phyloP scores from a whole-genome alignment of 1,284 basidiomycete species.

The Afroboletus lepidellus region DNA sequence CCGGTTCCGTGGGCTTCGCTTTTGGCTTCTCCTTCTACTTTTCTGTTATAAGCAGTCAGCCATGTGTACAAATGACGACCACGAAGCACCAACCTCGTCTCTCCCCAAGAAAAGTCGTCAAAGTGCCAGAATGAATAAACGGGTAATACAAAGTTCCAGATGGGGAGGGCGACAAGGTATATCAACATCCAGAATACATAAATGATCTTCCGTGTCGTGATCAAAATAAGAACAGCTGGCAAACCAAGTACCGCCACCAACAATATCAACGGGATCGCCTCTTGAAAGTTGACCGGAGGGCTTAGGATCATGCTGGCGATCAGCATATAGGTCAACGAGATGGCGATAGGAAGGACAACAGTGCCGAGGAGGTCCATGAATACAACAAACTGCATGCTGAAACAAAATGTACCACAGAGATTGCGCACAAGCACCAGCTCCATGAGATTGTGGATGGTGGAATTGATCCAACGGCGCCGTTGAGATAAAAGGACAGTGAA shows the following conservation, averaged over 20 bases:
- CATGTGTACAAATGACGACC: conserved; percentile 4
- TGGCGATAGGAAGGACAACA: conserved; percentile 92
- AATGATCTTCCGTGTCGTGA: conserved; percentile 92
- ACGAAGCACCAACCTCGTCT: conserved; percentile 74
- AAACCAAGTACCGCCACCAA: conserved; percentile 90
- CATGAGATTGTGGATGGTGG: conserved; percentile 99
- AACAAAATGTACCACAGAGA: conserved; percentile 94
- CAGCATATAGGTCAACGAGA: conserved; percentile 87
- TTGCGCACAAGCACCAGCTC: conserved; percentile 97
- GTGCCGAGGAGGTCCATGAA: conserved; percentile 99
- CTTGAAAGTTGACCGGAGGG: conserved; percentile 84
- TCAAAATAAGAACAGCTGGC: conserved; percentile 88
- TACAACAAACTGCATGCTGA: conserved; percentile 97
- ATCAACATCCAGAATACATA: conserved; percentile 98
- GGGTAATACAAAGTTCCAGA: conserved; percentile 95
- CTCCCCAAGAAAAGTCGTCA: conserved; percentile 99
- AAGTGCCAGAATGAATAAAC: conserved; percentile 99
- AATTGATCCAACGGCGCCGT: conserved; percentile 99
- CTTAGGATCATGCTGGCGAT: conserved; percentile 79
- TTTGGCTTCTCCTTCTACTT: conserved; percentile 89
- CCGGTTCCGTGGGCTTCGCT: conserved; percentile 75
- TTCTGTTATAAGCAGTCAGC: conserved; percentile 49
- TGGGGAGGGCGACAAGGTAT: conserved; percentile 87
- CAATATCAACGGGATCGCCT: conserved; percentile 93
- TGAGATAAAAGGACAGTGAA: conserved; percentile 94